Evolutionary conservation across 2,329 filamentous ascomycete species (phyloP).

Genomic region (Trematosphaeria pertusa): DNA sequence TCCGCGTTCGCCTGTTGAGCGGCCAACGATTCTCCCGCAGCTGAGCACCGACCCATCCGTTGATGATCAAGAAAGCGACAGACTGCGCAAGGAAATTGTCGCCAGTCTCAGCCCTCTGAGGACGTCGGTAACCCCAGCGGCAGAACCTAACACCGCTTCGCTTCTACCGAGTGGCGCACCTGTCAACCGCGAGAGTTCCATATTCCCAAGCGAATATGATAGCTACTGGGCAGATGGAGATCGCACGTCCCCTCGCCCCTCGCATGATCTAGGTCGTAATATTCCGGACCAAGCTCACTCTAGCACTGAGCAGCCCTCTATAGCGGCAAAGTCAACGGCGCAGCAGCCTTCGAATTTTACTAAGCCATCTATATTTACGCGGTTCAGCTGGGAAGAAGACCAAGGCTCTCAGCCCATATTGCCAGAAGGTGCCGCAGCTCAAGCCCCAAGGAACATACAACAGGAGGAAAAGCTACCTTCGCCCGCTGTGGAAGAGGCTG

Average conservation of each 20-base stretch:
- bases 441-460: constrained; percentile 17
- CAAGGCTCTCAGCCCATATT: constrained; percentile 18
- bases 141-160: constrained; percentile 29
- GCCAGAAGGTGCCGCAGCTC: constrained; percentile 15
- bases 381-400: constrained; percentile 46
- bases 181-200: constrained; percentile 64
- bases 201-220: constrained; percentile 71
- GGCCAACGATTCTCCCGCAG: constrained; percentile 38
- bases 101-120: constrained; percentile 63
- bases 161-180: constrained; percentile 31
- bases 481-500: constrained; percentile 21
- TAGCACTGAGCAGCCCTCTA: constrained; percentile 18
- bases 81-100: constrained; percentile 76
- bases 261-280: constrained; percentile 29
- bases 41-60: constrained; percentile 60
- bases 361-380: constrained; percentile 29
- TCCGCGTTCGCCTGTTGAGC: constrained; percentile 22
- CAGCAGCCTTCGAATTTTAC: constrained; percentile 19
- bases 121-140: constrained; percentile 21
- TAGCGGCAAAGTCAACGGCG: constrained; percentile 12
- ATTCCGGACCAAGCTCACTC: not conserved
- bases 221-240: constrained; percentile 67
- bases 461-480: constrained; percentile 14
- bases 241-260: constrained; percentile 46
- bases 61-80: constrained; percentile 72